These are phyloP conservation scores for Zasmidium cellare DNA, from an alignment of 2,329 filamentous ascomycete species.

Conservation along the genomic window DNA sequence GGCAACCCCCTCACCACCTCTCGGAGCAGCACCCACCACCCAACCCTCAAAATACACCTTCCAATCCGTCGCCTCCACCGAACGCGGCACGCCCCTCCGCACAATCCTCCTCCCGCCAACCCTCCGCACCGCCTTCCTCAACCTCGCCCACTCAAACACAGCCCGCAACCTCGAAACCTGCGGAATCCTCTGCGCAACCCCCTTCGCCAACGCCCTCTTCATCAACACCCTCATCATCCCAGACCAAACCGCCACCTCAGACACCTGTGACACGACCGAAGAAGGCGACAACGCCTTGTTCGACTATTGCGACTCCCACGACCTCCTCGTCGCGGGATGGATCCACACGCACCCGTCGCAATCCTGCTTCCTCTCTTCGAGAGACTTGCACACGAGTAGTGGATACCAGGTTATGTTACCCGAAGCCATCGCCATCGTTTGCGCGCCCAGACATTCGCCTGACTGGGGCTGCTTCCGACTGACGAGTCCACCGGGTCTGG, in stretches of 20 bases:
- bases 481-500: constrained; percentile 87
- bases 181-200: constrained; percentile 86
- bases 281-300: constrained; percentile 70
- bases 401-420: constrained; percentile 96
- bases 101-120: constrained; percentile 81
- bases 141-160: constrained; percentile 75
- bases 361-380: constrained; percentile 95
- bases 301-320: constrained; percentile 82
- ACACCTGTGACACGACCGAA: constrained; percentile 93
- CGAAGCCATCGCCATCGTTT: constrained; percentile 95
- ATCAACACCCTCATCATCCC: constrained; percentile 86
- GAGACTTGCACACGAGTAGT: constrained; percentile 89
- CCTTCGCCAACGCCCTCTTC: constrained; percentile 91
- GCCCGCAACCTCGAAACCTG: constrained; percentile 84
- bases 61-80: constrained; percentile 80
- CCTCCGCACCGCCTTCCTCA: constrained; percentile 73
- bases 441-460: constrained; percentile 76
- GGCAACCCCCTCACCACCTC: constrained; percentile 27
- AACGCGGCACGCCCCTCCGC: constrained; percentile 82
- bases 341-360: constrained; percentile 97
- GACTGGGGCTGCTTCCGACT: constrained; percentile 88
- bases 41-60: constrained; percentile 70
- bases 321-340: constrained; percentile 88
- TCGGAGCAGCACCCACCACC: constrained; percentile 33
- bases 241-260: constrained; percentile 82